phyloP scores from a whole-genome alignment of 768 basidiomycete genomes.

The Dioszegia crocea region DNA sequence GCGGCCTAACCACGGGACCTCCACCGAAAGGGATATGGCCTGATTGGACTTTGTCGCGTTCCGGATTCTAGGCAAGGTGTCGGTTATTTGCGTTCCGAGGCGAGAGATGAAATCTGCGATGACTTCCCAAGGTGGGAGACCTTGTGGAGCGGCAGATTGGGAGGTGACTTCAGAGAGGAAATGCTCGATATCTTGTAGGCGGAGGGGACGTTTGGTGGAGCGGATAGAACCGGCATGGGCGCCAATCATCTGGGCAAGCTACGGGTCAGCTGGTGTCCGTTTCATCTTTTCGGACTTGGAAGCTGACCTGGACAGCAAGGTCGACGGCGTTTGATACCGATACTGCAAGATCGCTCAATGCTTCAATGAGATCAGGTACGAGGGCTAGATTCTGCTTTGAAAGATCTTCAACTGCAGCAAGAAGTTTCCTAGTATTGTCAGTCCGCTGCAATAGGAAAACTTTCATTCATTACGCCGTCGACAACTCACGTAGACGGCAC shows the following conservation, averaged over 20 bases:
- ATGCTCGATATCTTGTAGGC: conserved; percentile 64
- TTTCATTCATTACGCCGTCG: conserved; percentile 48
- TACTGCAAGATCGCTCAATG: conserved; percentile 32
- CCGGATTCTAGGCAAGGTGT: conserved; percentile 58
- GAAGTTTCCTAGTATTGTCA: conserved; percentile 65
- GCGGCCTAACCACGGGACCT: conserved; percentile 78
- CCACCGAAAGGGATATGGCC: conserved; percentile 57
- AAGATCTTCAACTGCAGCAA: conserved; percentile 77
- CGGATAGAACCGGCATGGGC: conserved; percentile 79
- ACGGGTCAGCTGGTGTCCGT: not conserved
- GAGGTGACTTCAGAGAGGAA: conserved; percentile 69
- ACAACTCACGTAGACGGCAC: conserved; percentile 65
- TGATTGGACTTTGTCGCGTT: conserved; percentile 69
- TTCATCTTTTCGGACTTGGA: not conserved
- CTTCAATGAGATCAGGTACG: conserved; percentile 49
- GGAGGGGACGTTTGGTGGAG: conserved; percentile 70
- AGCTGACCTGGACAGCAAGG: conserved; percentile 77
- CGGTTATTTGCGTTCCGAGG: conserved; percentile 66
- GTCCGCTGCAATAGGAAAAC: not conserved
- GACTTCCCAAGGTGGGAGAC: conserved; percentile 70
- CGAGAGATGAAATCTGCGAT: conserved; percentile 66
- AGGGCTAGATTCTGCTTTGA: conserved; percentile 67
- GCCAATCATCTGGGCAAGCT: conserved; percentile 88
- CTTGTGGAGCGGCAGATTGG: conserved; percentile 62
- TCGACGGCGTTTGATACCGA: conserved; percentile 74